A percentile compares a stretch with the other conserved stretches of the same genome.
Evolutionary conservation across 805 yeast species (phyloP).

Genomic region (Kodamaea jinghongensis): DNA sequence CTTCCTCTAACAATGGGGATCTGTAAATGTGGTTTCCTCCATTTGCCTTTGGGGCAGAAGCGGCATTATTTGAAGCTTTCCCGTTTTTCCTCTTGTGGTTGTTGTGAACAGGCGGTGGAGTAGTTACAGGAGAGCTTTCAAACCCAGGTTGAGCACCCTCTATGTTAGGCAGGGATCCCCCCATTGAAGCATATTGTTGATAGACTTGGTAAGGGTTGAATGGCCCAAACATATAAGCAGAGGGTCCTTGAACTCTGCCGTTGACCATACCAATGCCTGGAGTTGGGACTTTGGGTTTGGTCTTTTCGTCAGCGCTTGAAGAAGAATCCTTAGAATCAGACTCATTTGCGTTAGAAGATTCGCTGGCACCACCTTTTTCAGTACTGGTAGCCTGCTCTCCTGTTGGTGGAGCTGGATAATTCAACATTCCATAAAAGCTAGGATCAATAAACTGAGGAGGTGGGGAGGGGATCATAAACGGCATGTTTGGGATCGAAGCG

Average conservation of each 20-base stretch:
- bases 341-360: neutral
- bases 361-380: constrained; percentile 1
- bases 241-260: constrained; percentile 25
- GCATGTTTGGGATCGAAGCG: constrained; percentile 9
- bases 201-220: constrained; percentile 47
- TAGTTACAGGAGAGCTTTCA: constrained; percentile 10
- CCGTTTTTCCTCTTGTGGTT: constrained; percentile 21
- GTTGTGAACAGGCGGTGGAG: constrained; percentile 16
- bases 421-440: constrained; percentile 31
- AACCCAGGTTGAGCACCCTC: constrained; percentile 1
- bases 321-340: constrained; percentile 1
- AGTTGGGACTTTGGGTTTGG: constrained; percentile 8
- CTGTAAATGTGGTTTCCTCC: constrained; percentile 53
- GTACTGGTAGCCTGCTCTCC: constrained; percentile 1
- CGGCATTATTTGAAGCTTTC: constrained; percentile 11
- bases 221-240: constrained; percentile 47
- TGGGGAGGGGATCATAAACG: constrained; percentile 35
- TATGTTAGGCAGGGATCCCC: constrained; percentile 3
- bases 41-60: constrained; percentile 17
- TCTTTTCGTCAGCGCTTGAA: constrained; percentile 4
- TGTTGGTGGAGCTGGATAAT: constrained; percentile 15
- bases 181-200: constrained; percentile 22
- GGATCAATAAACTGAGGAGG: constrained; percentile 40
- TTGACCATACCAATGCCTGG: constrained; percentile 36
- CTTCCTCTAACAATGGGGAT: constrained; percentile 81